A percentile compares a stretch with the other conserved stretches of the same genome.
Conservation (phyloP, 1,284 basidiomycete species). For the Ustilago tritici region DNA sequence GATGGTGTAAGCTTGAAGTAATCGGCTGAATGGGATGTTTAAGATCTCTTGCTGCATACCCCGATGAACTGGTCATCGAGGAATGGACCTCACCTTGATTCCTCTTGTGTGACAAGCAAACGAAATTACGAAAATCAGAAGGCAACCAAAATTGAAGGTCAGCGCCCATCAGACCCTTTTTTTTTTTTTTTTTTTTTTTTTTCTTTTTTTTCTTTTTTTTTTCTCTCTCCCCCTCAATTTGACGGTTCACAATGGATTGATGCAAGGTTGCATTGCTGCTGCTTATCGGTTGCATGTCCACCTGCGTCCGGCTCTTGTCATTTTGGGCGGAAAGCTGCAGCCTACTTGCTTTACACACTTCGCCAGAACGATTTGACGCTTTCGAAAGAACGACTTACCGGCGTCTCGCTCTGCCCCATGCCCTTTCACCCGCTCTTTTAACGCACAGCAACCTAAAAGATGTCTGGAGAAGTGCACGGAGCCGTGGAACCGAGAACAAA, state of each 20-base stretch:
- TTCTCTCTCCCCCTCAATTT: no score
- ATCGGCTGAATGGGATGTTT: conserved; percentile 4
- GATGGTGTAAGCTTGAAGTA: not conserved
- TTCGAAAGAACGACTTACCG: conserved; percentile 16
- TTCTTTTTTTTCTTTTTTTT: no score
- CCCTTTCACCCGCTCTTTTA: not conserved
- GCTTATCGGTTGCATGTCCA: conserved; percentile 8
- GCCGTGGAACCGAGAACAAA: not conserved
- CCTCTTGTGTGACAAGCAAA: no score
- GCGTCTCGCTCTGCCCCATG: not conserved
- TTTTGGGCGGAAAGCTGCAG: conserved; percentile 2
- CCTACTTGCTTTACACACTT: not conserved
- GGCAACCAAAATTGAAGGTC: not conserved
- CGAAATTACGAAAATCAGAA: not conserved
- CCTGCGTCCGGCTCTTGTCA: conserved; percentile 2
- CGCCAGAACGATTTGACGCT: conserved; percentile 19
- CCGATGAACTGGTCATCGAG: conserved; percentile 5
- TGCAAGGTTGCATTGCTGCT: conserved; percentile 32
- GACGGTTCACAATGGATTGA: not conserved
- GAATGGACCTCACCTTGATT: not conserved
- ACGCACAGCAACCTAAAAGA: conserved; percentile 4
- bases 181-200: not conserved
- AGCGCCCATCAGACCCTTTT: not conserved
- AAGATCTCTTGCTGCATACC: not conserved
- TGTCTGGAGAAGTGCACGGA: not conserved